Percentiles rank a stretch among this genome's conserved stretches.
These are phyloP conservation scores for Penicillium lividum DNA, from an alignment of 495 filamentous ascomycete species.

Conservation along the genomic window DNA sequence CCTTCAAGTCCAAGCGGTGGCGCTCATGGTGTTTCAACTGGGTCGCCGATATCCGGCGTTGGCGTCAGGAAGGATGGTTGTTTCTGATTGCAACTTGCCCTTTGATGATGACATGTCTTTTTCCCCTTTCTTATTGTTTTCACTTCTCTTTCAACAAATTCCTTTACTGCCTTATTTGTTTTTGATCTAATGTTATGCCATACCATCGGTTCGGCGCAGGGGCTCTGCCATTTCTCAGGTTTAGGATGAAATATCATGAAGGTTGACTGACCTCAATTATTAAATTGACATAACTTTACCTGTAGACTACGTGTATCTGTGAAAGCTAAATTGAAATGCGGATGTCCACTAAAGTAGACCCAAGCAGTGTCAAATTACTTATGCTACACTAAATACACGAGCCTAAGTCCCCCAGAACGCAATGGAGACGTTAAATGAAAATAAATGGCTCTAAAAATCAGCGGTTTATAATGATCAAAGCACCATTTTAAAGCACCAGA, in stretches of 20 bases:
- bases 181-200: constrained; percentile 3
- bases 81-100: constrained; percentile 14
- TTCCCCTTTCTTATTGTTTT: not conserved
- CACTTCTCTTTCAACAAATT: not conserved
- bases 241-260: constrained; percentile 10
- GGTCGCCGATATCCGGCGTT: constrained; percentile 29
- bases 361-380: constrained; percentile 33
- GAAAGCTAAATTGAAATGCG: not conserved
- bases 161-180: not conserved
- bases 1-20: constrained; percentile 35
- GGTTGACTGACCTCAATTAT: not conserved
- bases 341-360: constrained; percentile 2
- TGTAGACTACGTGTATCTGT: not conserved
- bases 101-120: constrained; percentile 25
- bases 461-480: constrained; percentile 14
- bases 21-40: constrained; percentile 39
- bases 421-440: constrained; percentile 18
- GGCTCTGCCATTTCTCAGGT: constrained; percentile 1
- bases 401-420: constrained; percentile 14
- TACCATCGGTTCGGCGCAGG: constrained; percentile 9
- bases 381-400: constrained; percentile 37
- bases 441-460: constrained; percentile 15
- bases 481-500: constrained; percentile 57
- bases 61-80: constrained; percentile 18
- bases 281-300: not conserved